These are phyloP conservation scores for Colletotrichum salicis DNA, from an alignment of 2,329 filamentous ascomycete genomes.

Conservation along the genomic window DNA sequence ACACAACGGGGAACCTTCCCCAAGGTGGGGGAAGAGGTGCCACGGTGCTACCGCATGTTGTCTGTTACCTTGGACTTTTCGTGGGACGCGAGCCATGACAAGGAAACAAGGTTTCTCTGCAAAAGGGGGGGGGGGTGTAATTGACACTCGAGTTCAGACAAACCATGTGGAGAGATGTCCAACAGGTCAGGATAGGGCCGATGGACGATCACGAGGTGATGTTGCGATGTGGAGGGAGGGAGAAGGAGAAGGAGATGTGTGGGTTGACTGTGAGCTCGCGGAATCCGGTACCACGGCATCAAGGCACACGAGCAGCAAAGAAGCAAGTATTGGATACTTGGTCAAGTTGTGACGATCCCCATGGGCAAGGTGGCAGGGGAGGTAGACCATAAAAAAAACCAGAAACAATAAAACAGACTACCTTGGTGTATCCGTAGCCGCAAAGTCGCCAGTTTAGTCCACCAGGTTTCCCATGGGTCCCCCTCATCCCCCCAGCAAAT, in stretches of 20 bases:
- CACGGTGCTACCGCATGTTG: background rate
- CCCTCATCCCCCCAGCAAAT: slow-evolving; percentile 12
- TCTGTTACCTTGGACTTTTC: background rate
- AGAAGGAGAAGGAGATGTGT: background rate
- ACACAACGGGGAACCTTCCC: slow-evolving; percentile 4
- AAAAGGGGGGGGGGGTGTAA: background rate
- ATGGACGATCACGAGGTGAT: slow-evolving; percentile 26
- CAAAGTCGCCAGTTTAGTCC: background rate
- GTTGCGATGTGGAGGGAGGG: background rate
- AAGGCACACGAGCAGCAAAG: background rate
- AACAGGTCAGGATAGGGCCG: slow-evolving; percentile 19
- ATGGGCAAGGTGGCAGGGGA: background rate
- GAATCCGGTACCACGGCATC: background rate
- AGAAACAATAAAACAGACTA: background rate
- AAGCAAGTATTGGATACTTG: background rate
- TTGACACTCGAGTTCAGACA: slow-evolving; percentile 20
- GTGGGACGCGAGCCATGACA: slow-evolving; percentile 4
- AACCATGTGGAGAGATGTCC: slow-evolving; percentile 20
- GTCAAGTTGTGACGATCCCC: background rate
- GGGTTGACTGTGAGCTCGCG: background rate
- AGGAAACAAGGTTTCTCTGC: background rate
- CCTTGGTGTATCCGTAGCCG: background rate
- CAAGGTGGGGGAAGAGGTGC: background rate
- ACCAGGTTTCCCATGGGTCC: slow-evolving; percentile 2
- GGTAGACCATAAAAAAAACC: background rate